These are phyloP conservation scores for Alloascoidea africana DNA, from an alignment of 805 yeast species.

Conservation along the genomic window DNA sequence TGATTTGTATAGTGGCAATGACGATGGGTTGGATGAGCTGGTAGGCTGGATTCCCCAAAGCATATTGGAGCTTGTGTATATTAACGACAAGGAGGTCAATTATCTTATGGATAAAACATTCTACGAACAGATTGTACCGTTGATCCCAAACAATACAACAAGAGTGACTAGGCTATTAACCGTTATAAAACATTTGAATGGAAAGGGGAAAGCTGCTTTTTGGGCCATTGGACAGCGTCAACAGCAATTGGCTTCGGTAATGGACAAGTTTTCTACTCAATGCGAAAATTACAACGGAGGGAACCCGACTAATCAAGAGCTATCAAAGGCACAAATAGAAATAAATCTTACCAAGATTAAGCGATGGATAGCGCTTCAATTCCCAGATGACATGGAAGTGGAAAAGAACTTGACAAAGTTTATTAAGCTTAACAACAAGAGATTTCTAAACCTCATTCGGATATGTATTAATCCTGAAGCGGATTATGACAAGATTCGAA, in stretches of 20 bases:
- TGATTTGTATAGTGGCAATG: slow-evolving; percentile 9
- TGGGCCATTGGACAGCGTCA: slow-evolving; percentile 60
- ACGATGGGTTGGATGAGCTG: slow-evolving; percentile 16
- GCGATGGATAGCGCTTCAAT: slow-evolving; percentile 41
- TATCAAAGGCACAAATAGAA: slow-evolving; percentile 1
- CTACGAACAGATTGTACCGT: slow-evolving; percentile 46
- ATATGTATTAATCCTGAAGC: slow-evolving; percentile 39
- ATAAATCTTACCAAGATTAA: slow-evolving; percentile 16
- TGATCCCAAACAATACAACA: slow-evolving; percentile 20
- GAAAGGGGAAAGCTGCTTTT: slow-evolving; percentile 47
- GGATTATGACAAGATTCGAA: slow-evolving; percentile 43
- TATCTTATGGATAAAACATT: slow-evolving; percentile 46
- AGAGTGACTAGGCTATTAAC: slow-evolving; percentile 40
- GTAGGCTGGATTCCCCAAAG: slow-evolving; percentile 47
- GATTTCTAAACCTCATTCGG: slow-evolving; percentile 41
- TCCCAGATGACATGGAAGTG: slow-evolving; percentile 38
- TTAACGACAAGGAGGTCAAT: slow-evolving; percentile 55
- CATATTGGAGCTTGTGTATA: slow-evolving; percentile 50
- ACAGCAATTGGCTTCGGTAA: slow-evolving; percentile 35
- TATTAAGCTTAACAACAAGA: slow-evolving; percentile 36
- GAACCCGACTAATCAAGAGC: slow-evolving; percentile 2
- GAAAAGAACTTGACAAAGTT: slow-evolving; percentile 36
- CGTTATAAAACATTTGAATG: slow-evolving; percentile 30
- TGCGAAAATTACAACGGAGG: slow-evolving; percentile 29
- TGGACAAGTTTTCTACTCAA: slow-evolving; percentile 31